Evolutionary conservation across 441 rosid species (phyloP).

Genomic region (Euphorbia corollata): DNA sequence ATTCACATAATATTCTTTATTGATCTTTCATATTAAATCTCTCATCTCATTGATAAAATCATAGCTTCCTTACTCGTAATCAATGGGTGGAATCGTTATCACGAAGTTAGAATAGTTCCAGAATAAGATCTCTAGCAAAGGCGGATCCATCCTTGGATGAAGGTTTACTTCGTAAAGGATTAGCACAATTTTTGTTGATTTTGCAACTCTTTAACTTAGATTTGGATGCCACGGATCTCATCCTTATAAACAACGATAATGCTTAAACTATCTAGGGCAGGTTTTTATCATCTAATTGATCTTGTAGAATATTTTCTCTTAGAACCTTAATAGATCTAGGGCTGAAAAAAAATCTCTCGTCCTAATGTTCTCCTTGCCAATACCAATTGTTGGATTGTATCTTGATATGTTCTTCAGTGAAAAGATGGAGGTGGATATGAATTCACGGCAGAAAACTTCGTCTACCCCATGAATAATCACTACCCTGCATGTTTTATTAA

Average conservation of each 20-base stretch:
- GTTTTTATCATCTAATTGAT: not conserved
- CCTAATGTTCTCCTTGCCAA: slow-evolving; percentile 15
- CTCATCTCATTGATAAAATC: slow-evolving; percentile 6
- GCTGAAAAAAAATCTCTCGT: slow-evolving; percentile 32
- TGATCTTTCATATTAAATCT: slow-evolving; percentile 13
- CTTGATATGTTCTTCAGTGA: slow-evolving; percentile 22
- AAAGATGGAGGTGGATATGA: slow-evolving; percentile 24
- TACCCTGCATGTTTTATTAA: slow-evolving; percentile 31
- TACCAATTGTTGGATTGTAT: slow-evolving; percentile 2
- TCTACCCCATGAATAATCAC: slow-evolving; percentile 26
- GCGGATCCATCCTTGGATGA: slow-evolving; percentile 21
- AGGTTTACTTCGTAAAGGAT: slow-evolving; percentile 22
- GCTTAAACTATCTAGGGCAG: slow-evolving; percentile 25
- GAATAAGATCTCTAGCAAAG: slow-evolving; percentile 19
- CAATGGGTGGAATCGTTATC: slow-evolving; percentile 4
- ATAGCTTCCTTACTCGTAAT: not conserved
- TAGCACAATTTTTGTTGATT: not conserved
- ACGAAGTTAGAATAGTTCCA: slow-evolving; percentile 19
- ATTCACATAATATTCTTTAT: slow-evolving; percentile 15
- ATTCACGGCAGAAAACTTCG: not conserved
- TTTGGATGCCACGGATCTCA: slow-evolving; percentile 12
- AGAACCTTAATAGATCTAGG: slow-evolving; percentile 25
- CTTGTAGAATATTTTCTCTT: slow-evolving; percentile 20
- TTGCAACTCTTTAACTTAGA: not conserved
- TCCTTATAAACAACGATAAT: slow-evolving; percentile 22